Conservation (phyloP, 176 grass and related monocot species). For the Aegilops sharonensis region DNA sequence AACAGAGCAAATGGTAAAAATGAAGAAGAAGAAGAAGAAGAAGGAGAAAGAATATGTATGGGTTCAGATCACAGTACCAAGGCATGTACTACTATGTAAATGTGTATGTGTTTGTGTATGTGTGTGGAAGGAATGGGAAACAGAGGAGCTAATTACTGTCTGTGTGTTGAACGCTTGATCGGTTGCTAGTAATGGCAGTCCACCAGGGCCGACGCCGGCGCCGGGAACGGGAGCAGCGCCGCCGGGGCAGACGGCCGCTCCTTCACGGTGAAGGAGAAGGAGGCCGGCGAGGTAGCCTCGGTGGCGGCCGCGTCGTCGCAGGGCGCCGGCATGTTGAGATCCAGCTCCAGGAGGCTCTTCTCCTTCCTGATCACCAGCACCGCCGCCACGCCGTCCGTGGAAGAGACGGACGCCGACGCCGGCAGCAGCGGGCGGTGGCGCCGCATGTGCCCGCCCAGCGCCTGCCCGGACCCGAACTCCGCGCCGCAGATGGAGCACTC, state of each 20-base stretch:
- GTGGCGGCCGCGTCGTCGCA: not conserved
- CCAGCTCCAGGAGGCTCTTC: slow-evolving; percentile 65
- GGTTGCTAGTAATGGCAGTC: slow-evolving; percentile 76
- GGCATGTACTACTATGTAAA: not conserved
- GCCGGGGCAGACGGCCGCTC: not conserved
- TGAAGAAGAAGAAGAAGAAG: too few relatives aligned
- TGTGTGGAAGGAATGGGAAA: not conserved
- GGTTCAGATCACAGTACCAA: slow-evolving; percentile 5
- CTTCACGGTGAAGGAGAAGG: slow-evolving; percentile 25
- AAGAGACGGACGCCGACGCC: not conserved
- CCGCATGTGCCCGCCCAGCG: slow-evolving; percentile 92
- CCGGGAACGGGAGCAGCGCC: slow-evolving; percentile 23
- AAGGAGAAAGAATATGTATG: slow-evolving; percentile 7
- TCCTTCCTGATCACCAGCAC: slow-evolving; percentile 50
- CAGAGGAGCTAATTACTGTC: slow-evolving; percentile 18
- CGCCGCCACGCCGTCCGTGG: not conserved
- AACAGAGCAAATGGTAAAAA: slow-evolving; percentile 39
- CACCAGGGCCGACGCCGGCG: slow-evolving; percentile 55
- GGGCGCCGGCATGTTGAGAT: slow-evolving; percentile 87
- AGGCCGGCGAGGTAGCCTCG: not conserved
- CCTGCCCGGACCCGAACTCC: slow-evolving; percentile 88
- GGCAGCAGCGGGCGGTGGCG: slow-evolving; percentile 66
- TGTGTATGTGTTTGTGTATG: slow-evolving; percentile 3
- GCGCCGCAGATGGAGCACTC: slow-evolving; percentile 86
- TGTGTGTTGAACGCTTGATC: not conserved